These are phyloP conservation scores for Cadophora sp. DNA, from an alignment of 2,329 filamentous ascomycete genomes.

Conservation along the genomic window DNA sequence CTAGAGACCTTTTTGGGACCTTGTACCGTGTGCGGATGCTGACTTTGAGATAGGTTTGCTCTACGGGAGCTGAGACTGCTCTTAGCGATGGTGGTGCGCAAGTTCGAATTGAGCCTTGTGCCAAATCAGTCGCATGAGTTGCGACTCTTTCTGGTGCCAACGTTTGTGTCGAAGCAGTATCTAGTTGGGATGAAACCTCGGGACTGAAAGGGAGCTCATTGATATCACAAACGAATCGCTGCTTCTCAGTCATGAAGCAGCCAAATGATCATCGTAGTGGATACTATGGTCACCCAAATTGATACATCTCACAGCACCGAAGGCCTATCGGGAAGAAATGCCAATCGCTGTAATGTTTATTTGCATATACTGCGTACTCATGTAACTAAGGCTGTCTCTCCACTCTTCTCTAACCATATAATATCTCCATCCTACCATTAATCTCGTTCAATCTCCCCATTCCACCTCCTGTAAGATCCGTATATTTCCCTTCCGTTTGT, in stretches of 20 bases:
- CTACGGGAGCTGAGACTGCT: constrained; percentile 41
- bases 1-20: too few relatives aligned
- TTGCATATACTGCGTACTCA: background rate
- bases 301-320: background rate
- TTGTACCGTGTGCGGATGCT: too few relatives aligned
- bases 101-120: constrained; percentile 32
- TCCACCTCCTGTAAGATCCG: background rate
- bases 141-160: constrained; percentile 32
- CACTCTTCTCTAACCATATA: background rate
- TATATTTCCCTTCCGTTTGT: background rate
- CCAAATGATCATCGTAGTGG: too few relatives aligned
- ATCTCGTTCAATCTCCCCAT: background rate
- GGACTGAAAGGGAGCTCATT: background rate
- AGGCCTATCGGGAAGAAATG: background rate
- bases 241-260: too few relatives aligned
- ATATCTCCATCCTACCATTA: background rate
- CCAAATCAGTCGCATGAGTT: constrained; percentile 35
- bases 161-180: constrained; percentile 6
- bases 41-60: constrained; percentile 26
- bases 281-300: too few relatives aligned
- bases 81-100: constrained; percentile 29
- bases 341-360: background rate
- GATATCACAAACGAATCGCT: background rate
- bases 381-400: background rate
- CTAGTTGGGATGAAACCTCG: constrained; percentile 7